Evolutionary conservation across 495 filamentous ascomycete genomes (phyloP).

Genomic region (Letharia lupina): DNA sequence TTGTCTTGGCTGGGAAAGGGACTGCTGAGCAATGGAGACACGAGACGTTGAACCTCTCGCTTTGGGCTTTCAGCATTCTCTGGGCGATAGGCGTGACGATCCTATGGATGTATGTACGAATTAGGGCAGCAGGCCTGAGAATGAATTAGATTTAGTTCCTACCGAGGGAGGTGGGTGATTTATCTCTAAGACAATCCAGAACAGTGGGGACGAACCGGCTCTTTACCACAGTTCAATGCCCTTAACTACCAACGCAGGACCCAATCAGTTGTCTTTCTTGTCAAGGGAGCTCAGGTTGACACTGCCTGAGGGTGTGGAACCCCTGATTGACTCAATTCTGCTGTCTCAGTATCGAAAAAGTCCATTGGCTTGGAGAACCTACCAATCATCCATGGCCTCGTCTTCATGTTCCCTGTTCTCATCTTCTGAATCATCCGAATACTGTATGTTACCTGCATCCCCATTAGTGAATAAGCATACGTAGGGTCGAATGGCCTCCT

Average conservation of each 20-base stretch:
- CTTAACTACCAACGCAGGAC: not conserved
- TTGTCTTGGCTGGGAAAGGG: not conserved
- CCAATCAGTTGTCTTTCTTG: not conserved
- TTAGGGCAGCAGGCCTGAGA: not conserved
- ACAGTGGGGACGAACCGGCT: not conserved
- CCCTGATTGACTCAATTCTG: no score
- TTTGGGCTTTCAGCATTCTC: constrained; percentile 1
- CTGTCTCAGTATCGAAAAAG: no score
- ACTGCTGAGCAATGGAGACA: not conserved
- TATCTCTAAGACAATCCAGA: not conserved
- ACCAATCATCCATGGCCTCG: no score
- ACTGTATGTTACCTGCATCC: no score
- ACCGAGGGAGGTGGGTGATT: not conserved
- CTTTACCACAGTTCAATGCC: not conserved
- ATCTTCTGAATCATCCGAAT: no score
- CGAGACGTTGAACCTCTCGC: not conserved
- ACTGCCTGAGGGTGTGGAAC: not conserved
- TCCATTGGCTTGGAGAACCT: no score
- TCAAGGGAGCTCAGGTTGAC: not conserved
- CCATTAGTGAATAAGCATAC: no score
- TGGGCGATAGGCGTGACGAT: not conserved
- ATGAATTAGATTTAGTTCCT: not conserved
- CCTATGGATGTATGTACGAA: not conserved
- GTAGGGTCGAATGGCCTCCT: no score
- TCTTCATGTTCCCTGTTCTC: no score